These are phyloP conservation scores for Hymenoscyphus fraxineus DNA, from an alignment of 2,329 filamentous ascomycete species.

Conservation along the genomic window DNA sequence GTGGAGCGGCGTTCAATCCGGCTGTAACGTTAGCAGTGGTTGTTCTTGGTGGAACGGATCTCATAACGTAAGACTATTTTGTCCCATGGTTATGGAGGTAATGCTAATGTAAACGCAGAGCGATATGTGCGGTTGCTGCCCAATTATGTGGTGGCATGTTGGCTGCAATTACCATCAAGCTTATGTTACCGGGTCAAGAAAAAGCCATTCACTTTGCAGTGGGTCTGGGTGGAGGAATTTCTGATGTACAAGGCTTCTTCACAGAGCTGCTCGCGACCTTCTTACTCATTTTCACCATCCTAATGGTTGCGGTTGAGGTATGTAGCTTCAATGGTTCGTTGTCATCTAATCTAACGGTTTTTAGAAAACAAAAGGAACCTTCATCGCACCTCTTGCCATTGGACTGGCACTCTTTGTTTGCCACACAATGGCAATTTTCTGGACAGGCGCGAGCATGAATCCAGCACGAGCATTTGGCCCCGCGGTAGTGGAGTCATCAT, in stretches of 20 bases:
- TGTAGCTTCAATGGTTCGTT: not conserved
- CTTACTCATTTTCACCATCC: constrained; percentile 5
- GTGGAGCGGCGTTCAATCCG: constrained; percentile 47
- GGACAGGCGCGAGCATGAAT: constrained; percentile 46
- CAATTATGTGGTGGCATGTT: constrained; percentile 30
- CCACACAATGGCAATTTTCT: constrained; percentile 39
- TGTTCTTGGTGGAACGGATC: constrained; percentile 32
- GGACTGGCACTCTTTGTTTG: constrained; percentile 44
- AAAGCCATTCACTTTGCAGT: constrained; percentile 11
- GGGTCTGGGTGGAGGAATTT: constrained; percentile 10
- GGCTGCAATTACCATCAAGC: constrained; percentile 37
- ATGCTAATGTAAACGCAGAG: not conserved
- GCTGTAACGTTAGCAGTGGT: constrained; percentile 37
- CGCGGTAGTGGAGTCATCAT: constrained; percentile 40
- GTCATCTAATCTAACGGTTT: not conserved
- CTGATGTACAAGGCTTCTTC: constrained; percentile 6
- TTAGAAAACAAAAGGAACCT: constrained; percentile 43
- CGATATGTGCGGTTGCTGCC: not conserved
- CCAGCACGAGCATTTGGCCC: constrained; percentile 46
- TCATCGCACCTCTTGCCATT: constrained; percentile 47
- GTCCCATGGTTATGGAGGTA: not conserved
- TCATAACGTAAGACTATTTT: constrained; percentile 27
- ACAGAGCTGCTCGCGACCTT: constrained; percentile 5
- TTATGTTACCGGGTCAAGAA: constrained; percentile 34
- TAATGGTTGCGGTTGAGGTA: constrained; percentile 20